A percentile compares a stretch with the other conserved stretches of the same genome.
These are phyloP conservation scores for Penicillium bovifimosum DNA, from an alignment of 495 filamentous ascomycete species.

Conservation along the genomic window DNA sequence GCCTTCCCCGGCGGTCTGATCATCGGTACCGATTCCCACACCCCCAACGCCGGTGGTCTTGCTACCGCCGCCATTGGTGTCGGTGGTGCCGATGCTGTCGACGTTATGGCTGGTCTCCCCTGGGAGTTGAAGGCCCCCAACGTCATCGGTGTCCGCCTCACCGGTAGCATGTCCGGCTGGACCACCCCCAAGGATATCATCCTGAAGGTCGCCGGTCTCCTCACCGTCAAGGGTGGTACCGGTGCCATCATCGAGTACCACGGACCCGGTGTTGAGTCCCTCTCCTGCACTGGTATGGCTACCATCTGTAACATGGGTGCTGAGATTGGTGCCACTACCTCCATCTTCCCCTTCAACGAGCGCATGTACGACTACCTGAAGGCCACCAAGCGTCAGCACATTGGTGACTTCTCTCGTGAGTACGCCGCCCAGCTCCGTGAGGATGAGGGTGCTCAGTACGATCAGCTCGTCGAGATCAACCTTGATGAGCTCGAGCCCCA, in stretches of 20 bases:
- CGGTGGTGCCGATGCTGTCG: conserved; percentile 96
- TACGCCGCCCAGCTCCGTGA: conserved; percentile 85
- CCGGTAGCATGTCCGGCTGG: conserved; percentile 88
- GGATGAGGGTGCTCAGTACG: conserved; percentile 93
- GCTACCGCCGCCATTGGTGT: conserved; percentile 96
- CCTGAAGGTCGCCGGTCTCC: conserved; percentile 93
- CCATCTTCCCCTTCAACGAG: conserved; percentile 98
- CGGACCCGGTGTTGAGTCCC: conserved; percentile 72
- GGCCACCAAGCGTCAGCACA: conserved; percentile 84
- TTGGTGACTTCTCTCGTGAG: conserved; percentile 80
- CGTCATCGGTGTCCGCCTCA: conserved; percentile 92
- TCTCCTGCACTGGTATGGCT: conserved; percentile 64
- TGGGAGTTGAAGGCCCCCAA: conserved; percentile 99
- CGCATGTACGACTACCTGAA: conserved; percentile 92
- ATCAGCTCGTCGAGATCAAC: conserved; percentile 94
- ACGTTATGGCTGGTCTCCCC: conserved; percentile 96
- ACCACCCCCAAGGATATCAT: conserved; percentile 96
- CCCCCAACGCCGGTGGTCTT: conserved; percentile 95
- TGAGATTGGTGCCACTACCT: conserved; percentile 95
- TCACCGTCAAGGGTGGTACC: conserved; percentile 97
- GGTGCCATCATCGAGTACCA: conserved; percentile 95
- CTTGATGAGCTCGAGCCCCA: conserved; percentile 92
- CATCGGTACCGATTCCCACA: conserved; percentile 98
- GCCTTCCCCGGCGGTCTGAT: conserved; percentile 96
- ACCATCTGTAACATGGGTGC: conserved; percentile 80